phyloP scores from a whole-genome alignment of 2,329 filamentous ascomycete species.

The Neonectria ditissima region DNA sequence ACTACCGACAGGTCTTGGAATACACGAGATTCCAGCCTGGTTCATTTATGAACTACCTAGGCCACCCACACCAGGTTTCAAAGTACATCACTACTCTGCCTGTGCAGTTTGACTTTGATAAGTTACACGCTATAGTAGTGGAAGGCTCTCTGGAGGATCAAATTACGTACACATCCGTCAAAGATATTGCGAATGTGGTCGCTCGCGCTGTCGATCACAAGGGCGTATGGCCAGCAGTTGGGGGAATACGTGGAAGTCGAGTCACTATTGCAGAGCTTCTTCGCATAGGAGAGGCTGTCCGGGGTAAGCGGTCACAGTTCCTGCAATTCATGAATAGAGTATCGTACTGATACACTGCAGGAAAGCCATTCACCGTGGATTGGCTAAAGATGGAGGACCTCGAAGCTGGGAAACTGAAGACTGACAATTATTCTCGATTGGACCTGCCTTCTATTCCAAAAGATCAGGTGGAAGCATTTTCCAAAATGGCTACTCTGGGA shows the following conservation, averaged over 20 bases:
- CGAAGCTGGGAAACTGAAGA: constrained; percentile 33
- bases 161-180: constrained; percentile 57
- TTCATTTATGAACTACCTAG: constrained; percentile 65
- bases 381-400: constrained; percentile 34
- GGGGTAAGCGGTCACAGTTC: constrained; percentile 48
- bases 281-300: constrained; percentile 52
- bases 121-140: constrained; percentile 55
- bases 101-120: constrained; percentile 51
- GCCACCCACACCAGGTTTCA: constrained; percentile 58
- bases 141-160: constrained; percentile 54
- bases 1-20: constrained; percentile 58
- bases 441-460: constrained; percentile 33
- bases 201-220: constrained; percentile 56
- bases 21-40: constrained; percentile 68
- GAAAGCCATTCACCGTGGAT: constrained; percentile 30
- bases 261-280: constrained; percentile 52
- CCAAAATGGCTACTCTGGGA: constrained; percentile 47
- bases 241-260: constrained; percentile 55
- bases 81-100: constrained; percentile 56
- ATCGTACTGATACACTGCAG: constrained; percentile 9
- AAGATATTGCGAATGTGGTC: constrained; percentile 56
- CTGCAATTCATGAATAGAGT: constrained; percentile 36
- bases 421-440: constrained; percentile 36
- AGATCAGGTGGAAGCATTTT: constrained; percentile 37
- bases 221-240: constrained; percentile 54